Evolutionary conservation across 2,329 filamentous ascomycete genomes (phyloP).

Genomic region (Fusarium verrucosum): DNA sequence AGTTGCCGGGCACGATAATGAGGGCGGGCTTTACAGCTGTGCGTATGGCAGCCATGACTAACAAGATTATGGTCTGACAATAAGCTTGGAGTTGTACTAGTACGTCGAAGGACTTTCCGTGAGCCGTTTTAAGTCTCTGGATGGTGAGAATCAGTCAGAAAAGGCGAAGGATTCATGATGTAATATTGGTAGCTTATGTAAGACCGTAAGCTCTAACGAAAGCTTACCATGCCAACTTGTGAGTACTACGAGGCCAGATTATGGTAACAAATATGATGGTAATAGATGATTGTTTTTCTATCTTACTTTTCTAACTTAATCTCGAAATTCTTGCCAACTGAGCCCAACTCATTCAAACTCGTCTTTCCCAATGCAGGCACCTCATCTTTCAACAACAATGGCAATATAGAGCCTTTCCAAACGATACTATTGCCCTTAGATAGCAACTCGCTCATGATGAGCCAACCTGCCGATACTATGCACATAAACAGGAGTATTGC

Average conservation of each 20-base stretch:
- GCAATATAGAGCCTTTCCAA: not conserved
- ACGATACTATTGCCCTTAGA: not conserved
- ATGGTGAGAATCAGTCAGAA: not conserved
- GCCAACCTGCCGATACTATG: not conserved
- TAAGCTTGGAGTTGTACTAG: rapidly evolving
- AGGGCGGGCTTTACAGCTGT: not conserved
- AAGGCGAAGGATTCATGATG: not conserved
- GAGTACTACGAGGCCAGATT: too few relatives aligned
- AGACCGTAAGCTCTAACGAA: not conserved
- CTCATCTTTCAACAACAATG: not conserved
- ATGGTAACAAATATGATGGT: too few relatives aligned
- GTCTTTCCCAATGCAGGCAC: not conserved
- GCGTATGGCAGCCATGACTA: not conserved
- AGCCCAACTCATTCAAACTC: not conserved
- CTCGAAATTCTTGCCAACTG: not conserved
- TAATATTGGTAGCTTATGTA: not conserved
- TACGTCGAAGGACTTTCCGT: not conserved
- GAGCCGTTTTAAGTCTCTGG: too few relatives aligned
- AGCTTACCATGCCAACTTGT: too few relatives aligned
- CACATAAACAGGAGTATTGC: not conserved
- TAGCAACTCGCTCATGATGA: not conserved
- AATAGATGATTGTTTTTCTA: too few relatives aligned
- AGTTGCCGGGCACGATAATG: constrained; percentile 5
- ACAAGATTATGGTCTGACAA: rapidly evolving
- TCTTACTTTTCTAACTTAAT: too few relatives aligned